phyloP scores from a whole-genome alignment of 2,329 filamentous ascomycete genomes.

The Aspergillus neoniger region DNA sequence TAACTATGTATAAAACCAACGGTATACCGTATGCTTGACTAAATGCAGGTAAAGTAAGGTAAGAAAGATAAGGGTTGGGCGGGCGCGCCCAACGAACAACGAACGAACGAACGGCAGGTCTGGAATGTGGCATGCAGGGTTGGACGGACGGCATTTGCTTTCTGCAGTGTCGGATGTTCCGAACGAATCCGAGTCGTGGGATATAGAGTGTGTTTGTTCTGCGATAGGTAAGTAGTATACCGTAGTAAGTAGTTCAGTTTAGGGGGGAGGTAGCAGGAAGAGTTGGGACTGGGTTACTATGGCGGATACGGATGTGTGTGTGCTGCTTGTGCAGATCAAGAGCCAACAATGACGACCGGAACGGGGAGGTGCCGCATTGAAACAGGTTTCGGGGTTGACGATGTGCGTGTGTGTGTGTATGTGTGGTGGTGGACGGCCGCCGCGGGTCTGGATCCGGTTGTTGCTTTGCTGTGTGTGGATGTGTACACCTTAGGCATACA shows the following conservation, averaged over 20 bases:
- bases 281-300: no score
- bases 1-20: no score
- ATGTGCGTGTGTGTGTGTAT: neutral
- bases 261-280: no score
- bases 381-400: constrained; percentile 5
- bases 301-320: neutral
- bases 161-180: no score
- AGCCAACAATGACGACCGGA: constrained; percentile 4
- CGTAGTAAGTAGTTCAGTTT: no score
- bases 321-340: neutral
- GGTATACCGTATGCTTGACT: no score
- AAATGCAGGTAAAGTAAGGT: neutral
- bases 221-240: neutral
- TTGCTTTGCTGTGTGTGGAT: neutral
- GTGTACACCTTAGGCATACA: neutral
- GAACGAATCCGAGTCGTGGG: neutral
- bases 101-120: no score
- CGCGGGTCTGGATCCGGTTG: neutral
- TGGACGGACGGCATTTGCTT: no score
- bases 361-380: neutral
- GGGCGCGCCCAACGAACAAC: no score
- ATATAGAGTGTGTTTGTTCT: neutral
- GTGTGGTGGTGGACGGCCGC: no score
- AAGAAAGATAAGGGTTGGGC: no score
- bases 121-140: no score